Evolutionary conservation across 352 stramenopile species (phyloP).

Genomic region (Hyaloperonospora brassicae): DNA sequence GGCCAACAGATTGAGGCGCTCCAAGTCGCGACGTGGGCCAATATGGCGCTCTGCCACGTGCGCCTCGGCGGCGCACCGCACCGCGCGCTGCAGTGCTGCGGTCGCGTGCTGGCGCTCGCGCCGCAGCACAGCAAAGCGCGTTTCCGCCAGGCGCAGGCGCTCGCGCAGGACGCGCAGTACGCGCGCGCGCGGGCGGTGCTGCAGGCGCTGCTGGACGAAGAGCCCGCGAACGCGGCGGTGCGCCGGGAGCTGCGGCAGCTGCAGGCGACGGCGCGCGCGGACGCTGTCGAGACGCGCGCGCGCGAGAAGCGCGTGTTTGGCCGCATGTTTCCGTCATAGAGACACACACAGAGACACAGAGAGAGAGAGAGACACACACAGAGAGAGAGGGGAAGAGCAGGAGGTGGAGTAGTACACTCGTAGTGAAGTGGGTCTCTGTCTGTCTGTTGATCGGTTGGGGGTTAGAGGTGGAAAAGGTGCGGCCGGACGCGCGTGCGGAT

Average conservation of each 20-base stretch:
- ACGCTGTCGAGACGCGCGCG: slow-evolving; percentile 47
- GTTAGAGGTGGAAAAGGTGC: slow-evolving; percentile 26
- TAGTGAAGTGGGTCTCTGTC: neutral
- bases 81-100: slow-evolving; percentile 51
- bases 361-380: too few relatives aligned
- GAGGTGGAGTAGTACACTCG: slow-evolving; percentile 2
- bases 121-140: slow-evolving; percentile 62
- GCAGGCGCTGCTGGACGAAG: slow-evolving; percentile 36
- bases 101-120: slow-evolving; percentile 69
- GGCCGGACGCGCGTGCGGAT: slow-evolving; percentile 45
- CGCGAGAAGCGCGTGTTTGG: slow-evolving; percentile 55
- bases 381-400: neutral
- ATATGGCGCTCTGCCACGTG: slow-evolving; percentile 78
- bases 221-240: slow-evolving; percentile 66
- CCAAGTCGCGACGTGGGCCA: slow-evolving; percentile 65
- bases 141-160: slow-evolving; percentile 75
- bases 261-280: slow-evolving; percentile 40
- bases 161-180: slow-evolving; percentile 49
- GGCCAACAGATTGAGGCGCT: slow-evolving; percentile 52
- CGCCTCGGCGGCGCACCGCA: slow-evolving; percentile 47
- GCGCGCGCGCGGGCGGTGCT: slow-evolving; percentile 52
- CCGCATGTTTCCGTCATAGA: slow-evolving; percentile 76
- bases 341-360: too few relatives aligned
- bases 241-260: slow-evolving; percentile 53
- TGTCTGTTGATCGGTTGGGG: neutral